Base-by-base conservation (phyloP, 306 rosid genomes). In the Gleditsia sinensis region DNA sequence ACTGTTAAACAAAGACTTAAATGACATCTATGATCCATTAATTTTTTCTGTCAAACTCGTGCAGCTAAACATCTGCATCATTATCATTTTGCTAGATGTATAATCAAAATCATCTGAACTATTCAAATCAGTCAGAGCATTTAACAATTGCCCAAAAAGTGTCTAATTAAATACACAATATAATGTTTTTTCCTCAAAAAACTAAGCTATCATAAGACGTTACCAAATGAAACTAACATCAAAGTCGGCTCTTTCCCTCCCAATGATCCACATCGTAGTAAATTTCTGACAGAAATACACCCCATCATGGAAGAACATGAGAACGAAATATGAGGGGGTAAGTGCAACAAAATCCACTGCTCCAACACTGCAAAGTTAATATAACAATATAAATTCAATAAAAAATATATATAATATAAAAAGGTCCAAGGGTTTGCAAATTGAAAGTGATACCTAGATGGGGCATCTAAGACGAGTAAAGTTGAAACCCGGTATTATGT, bases 341-440 rank as follows among this genome's bases (percentile, higher is more conserved):
- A 32, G 96, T 91, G 79, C 96, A 94, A 85, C 98, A 94, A 83
- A 89, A 88, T 66, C 98, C 98, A 73, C 90, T 91, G 83, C 91
- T 94, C 98, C 98, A 94, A 76, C 92, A 89, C 98, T 94, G 94
- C 85, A 90, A 32, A 69, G 49, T 28, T 7, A 45, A 32, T 16
- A 50, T 5, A 33, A 51, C n/a, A 40, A 5, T 0, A 19, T 12
- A 60, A 51, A 71, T n/a, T n/a, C n/a, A n/a, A n/a, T n/a, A n/a
- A n/a, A n/a, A n/a, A n/a, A n/a, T n/a, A n/a, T n/a, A n/a, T n/a
- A n/a, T n/a, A 40, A 5, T 0, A 19, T 12, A 60, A 51, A 71
- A 50, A 73, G 21, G 13, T 67, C 78, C 19, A n/a, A 28, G 53
- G 51, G n/a, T 71, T 36, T 59, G 76, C 63, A 53, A 20, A 54